Percentiles rank a stretch among this genome's conserved stretches.
Evolutionary conservation across 1,284 basidiomycete genomes (phyloP).

Genomic region (Malassezia obtusa): DNA sequence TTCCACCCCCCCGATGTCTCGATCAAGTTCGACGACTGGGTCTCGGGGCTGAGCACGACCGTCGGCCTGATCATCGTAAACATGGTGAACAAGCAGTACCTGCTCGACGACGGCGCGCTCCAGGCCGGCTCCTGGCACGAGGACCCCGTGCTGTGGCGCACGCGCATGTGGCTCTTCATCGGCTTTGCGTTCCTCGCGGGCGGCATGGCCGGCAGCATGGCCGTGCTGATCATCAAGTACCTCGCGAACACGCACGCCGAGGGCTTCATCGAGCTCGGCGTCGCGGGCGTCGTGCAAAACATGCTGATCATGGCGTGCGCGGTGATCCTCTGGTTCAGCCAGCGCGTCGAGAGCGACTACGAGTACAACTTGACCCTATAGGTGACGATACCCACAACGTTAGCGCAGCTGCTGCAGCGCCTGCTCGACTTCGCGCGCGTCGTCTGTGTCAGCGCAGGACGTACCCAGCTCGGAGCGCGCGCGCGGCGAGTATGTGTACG

Average conservation of each 20-base stretch:
- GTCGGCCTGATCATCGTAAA: constrained; percentile 87
- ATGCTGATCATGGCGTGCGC: constrained; percentile 81
- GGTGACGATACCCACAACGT: neutral
- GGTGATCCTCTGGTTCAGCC: constrained; percentile 74
- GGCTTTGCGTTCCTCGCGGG: constrained; percentile 96
- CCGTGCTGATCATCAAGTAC: constrained; percentile 85
- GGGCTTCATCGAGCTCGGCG: constrained; percentile 78
- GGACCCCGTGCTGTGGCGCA: constrained; percentile 68
- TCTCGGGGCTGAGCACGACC: constrained; percentile 85
- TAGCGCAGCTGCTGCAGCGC: constrained; percentile 7
- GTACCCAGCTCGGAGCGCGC: constrained; percentile 6
- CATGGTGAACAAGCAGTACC: constrained; percentile 84
- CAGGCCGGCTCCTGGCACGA: constrained; percentile 43
- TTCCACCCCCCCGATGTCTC: constrained; percentile 60
- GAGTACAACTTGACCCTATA: constrained; percentile 75
- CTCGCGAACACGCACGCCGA: constrained; percentile 63
- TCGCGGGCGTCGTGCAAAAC: constrained; percentile 87
- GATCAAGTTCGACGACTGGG: constrained; percentile 84
- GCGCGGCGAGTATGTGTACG: neutral
- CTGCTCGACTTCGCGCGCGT: constrained; percentile 15
- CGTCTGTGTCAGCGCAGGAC: constrained; percentile 1
- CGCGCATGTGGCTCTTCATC: constrained; percentile 78
- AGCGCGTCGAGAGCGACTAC: constrained; percentile 68
- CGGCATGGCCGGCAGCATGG: constrained; percentile 81
- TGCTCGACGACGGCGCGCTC: constrained; percentile 55